Base-by-base conservation (phyloP, 1,284 basidiomycete species). In the Grifola frondosa region DNA sequence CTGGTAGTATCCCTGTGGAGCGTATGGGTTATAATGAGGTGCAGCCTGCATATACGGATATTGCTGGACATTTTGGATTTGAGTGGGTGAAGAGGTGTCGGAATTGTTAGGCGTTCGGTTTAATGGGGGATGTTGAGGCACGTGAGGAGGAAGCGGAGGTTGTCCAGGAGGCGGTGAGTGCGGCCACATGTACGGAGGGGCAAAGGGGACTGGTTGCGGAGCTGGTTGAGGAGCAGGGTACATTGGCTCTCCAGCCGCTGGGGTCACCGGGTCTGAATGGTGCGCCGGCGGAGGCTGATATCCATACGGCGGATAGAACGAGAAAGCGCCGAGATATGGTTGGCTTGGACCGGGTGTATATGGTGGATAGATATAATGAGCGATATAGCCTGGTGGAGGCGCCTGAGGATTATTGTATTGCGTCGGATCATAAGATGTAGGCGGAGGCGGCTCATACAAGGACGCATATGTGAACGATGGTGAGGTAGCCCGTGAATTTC, bases 401-500 rank as follows among this genome's bases (percentile, higher is more conserved):
- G 64, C 74, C 30, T 60, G 60, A 31, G 69, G 57, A 24, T 64
- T 65, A 22, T 32, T 43, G 24, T 57, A 57, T 42, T 74, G 75
- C 17, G 70, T 58, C 25, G 69, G 68, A 38, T 84, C 82, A 46
- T 80, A 83, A 24, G 70, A 59, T 16, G 65, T 52, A 42, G 66
- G 52, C 5, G 73, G 67, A 16, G 74, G 66, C 11, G 79, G 78
- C 40, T 88, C 86, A 53, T 88, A 87, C 17, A 88, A 62, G 0
- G 79, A 75, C 13, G 85, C 73, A 59, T 80, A 89, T 41, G 75
- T 78, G 63, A 88, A 82, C 13, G 85, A 78, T 2, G 86, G 85
- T 5, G 86, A 88, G 9, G 84, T 71, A 2, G 84, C 81, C 52
- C 84, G 70, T 19, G 85, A 88, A 53, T 76, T 78, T 39, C 81